A percentile compares a stretch with the other conserved stretches of the same genome.
Conservation (phyloP, 495 filamentous ascomycete genomes). For the Talaromyces thailandensis region DNA sequence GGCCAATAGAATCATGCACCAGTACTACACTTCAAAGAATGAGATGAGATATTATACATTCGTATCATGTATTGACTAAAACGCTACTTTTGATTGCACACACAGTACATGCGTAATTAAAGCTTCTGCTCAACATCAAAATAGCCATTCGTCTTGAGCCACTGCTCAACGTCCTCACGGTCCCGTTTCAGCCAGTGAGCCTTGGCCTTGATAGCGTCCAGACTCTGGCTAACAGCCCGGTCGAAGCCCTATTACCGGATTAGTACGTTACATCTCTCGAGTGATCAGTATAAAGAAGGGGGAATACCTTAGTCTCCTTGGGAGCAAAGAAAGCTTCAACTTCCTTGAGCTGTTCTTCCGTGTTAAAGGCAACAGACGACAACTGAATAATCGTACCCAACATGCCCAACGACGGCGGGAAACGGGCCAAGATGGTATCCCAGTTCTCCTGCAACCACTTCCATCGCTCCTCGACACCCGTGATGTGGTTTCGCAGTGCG, state of each 20-base stretch:
- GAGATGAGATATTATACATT: neutral
- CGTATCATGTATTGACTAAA: neutral
- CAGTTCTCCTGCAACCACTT: conserved; percentile 80
- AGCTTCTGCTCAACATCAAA: conserved; percentile 31
- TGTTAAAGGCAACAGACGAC: conserved; percentile 74
- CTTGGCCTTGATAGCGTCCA: conserved; percentile 52
- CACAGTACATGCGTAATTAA: conserved; percentile 10
- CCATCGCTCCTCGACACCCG: conserved; percentile 76
- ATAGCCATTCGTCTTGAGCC: conserved; percentile 52
- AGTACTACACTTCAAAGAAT: neutral
- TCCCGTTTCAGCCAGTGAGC: conserved; percentile 55
- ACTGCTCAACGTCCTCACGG: conserved; percentile 47
- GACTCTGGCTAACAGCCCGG: conserved; percentile 51
- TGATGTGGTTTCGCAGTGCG: conserved; percentile 66
- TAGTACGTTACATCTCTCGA: conserved; percentile 13
- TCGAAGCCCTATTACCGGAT: conserved; percentile 38
- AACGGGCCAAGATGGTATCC: conserved; percentile 65
- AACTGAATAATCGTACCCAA: conserved; percentile 78
- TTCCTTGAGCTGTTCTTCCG: conserved; percentile 59
- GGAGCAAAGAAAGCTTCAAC: conserved; percentile 73
- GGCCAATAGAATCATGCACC: too few relatives aligned
- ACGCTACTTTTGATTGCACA: neutral
- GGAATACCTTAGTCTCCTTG: conserved; percentile 63
- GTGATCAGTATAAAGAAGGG: neutral
- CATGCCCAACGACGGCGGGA: conserved; percentile 74